Evolutionary conservation across 2,329 filamentous ascomycete species (phyloP).

Genomic region (Fusarium coffeatum): DNA sequence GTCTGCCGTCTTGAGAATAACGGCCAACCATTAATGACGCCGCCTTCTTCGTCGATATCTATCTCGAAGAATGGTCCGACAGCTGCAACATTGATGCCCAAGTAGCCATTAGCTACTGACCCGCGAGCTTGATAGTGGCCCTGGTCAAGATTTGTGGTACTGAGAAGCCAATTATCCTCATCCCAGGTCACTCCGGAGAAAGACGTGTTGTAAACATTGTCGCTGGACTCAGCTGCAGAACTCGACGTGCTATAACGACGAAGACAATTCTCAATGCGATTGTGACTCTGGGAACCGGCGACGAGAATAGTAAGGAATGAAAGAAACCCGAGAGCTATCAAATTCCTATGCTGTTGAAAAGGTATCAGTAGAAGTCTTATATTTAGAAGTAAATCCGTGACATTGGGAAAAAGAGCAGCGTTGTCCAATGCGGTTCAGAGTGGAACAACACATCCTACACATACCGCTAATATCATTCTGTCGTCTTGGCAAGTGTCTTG

Average conservation of each 20-base stretch:
- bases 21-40: slow-evolving; percentile 11
- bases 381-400: rapidly evolving
- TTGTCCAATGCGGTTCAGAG: too few species aligned
- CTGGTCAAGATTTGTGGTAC: background rate
- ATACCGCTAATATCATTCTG: background rate
- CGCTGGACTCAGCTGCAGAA: background rate
- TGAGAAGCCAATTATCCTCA: slow-evolving; percentile 3
- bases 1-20: slow-evolving; percentile 1
- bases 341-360: background rate
- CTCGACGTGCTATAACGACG: background rate
- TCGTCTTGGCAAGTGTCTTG: background rate
- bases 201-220: background rate
- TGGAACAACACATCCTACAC: too few species aligned
- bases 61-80: slow-evolving; percentile 4
- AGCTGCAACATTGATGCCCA: slow-evolving; percentile 6
- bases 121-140: slow-evolving; percentile 8
- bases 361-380: background rate
- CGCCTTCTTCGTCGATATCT: background rate
- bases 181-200: slow-evolving; percentile 6
- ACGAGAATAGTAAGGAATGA: too few species aligned
- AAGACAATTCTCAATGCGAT: background rate
- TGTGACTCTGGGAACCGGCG: background rate
- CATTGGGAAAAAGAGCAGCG: too few species aligned
- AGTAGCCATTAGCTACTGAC: slow-evolving; percentile 7
- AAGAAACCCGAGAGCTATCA: too few species aligned